Base-by-base conservation (phyloP, 371 early-diverging fungal genomes). In the Mucor indicus region DNA sequence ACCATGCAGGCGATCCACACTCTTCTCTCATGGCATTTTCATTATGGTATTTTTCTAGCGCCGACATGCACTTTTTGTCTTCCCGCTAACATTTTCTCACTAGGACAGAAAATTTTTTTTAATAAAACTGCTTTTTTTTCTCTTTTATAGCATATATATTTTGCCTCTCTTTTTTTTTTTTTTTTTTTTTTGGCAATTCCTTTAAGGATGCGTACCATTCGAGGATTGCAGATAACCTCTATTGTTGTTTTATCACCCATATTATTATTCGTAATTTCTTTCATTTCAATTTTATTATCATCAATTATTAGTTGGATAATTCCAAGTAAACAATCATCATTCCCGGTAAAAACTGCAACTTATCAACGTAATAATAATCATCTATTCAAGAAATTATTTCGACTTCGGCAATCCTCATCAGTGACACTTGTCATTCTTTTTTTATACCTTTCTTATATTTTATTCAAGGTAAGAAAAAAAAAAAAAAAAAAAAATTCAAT, bases 151-250 rank as follows among this genome's bases (percentile, higher is more conserved):
- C 19, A 12, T 7, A 27, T 27, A 12, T 19, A 20, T 30, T 29
- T 30, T 38, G 8, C 39, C 24, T 38, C 41, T 53, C 20, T 32
- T 27, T 46, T 21, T 33, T 6, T 13, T 9, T 7, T 32, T 12
- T 24, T 12, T 31, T 12, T 40, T 30, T 21, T 31, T 16, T 21
- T 30, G n/a, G n/a, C n/a, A n/a, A n/a, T 16, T 48, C 25, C n/a
- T 22, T 41, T 37, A 19, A 45, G 33, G 40, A 53, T 59, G 54
- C 59, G 54, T 25, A 38, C 53, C 25, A 48, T 37, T 40, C 53
- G 59, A 48, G 59, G 54, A 40, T 21, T 59, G 20, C 44, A 60
- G 40, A 54, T 60, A 45, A 48, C 55, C 15, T 60, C 55, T 2
- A 38, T 55, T 44, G 48, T 60, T 37, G 61, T 55, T 11, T 42